Percentiles rank a stretch among this genome's conserved stretches.
Conservation (phyloP, 768 basidiomycete genomes). For the Rhodocollybia butyracea region DNA sequence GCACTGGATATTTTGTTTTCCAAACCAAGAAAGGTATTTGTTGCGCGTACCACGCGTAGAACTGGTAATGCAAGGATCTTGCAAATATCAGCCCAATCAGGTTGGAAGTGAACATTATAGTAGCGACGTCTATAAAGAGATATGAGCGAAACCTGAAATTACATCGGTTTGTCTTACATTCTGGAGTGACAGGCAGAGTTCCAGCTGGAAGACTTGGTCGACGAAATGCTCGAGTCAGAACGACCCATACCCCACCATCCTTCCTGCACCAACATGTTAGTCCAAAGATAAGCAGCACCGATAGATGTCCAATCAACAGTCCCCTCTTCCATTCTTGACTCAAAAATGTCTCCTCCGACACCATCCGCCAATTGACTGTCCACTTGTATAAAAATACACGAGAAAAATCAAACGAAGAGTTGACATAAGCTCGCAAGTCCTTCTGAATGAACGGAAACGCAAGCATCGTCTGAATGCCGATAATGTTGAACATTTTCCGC, state of each 20-base stretch:
- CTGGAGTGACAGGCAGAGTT: constrained; percentile 44
- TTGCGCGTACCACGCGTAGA: constrained; percentile 96
- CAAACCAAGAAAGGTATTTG: constrained; percentile 83
- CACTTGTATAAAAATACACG: constrained; percentile 91
- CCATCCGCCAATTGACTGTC: constrained; percentile 97
- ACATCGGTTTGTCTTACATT: constrained; percentile 48
- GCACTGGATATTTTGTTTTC: constrained; percentile 62
- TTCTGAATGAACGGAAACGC: constrained; percentile 68
- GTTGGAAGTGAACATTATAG: constrained; percentile 87
- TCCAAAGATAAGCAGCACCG: constrained; percentile 61
- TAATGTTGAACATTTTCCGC: constrained; percentile 46
- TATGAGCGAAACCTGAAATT: constrained; percentile 12
- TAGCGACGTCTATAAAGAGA: constrained; percentile 60
- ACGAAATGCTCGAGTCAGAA: constrained; percentile 54
- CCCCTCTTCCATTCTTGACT: constrained; percentile 55
- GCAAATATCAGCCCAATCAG: constrained; percentile 90
- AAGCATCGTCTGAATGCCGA: constrained; percentile 54
- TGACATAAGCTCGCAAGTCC: constrained; percentile 62
- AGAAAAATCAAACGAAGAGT: constrained; percentile 80
- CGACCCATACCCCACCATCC: constrained; percentile 62
- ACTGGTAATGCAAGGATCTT: constrained; percentile 95
- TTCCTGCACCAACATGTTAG: constrained; percentile 70
- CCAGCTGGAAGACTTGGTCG: constrained; percentile 50
- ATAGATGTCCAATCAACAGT: constrained; percentile 66
- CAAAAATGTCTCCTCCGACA: constrained; percentile 75